Evolutionary conservation across 1,284 basidiomycete species (phyloP).

Genomic region (Tilletia horrida): DNA sequence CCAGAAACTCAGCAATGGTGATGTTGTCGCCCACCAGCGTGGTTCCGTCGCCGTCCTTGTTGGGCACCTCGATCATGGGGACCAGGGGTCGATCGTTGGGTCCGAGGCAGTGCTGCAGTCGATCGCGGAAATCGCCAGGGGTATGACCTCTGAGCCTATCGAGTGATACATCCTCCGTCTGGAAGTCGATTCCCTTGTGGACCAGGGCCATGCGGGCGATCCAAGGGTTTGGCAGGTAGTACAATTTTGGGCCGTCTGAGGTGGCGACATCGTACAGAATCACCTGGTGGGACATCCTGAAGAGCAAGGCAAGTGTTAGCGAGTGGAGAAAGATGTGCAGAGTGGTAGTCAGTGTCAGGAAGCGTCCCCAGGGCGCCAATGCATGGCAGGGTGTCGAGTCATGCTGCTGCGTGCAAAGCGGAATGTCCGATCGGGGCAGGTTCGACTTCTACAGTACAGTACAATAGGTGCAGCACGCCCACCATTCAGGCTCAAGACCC

Average conservation of each 20-base stretch:
- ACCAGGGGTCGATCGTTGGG: slow-evolving; percentile 3
- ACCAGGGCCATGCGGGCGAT: background rate
- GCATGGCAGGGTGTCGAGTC: too few species aligned
- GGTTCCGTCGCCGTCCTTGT: background rate
- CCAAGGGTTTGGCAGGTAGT: slow-evolving; percentile 13
- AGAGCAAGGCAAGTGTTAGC: background rate
- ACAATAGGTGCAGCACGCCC: too few species aligned
- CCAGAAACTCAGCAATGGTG: slow-evolving; percentile 12
- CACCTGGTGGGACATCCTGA: background rate
- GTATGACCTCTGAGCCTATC: background rate
- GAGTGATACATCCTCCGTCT: slow-evolving; percentile 1
- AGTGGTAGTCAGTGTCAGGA: too few species aligned
- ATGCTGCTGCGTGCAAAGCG: too few species aligned
- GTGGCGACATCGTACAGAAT: slow-evolving; percentile 14
- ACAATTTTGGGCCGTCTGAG: background rate
- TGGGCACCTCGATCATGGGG: background rate
- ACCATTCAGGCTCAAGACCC: too few species aligned
- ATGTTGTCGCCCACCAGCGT: slow-evolving; percentile 7
- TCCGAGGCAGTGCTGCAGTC: background rate
- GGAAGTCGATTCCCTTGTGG: slow-evolving; percentile 7
- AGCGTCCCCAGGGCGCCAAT: too few species aligned
- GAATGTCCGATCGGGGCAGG: too few species aligned
- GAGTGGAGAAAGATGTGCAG: too few species aligned
- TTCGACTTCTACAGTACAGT: too few species aligned
- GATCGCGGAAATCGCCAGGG: background rate